Base-by-base conservation (phyloP, 2,329 filamentous ascomycete genomes). In the Hymenotorrendiella dingleyae region DNA sequence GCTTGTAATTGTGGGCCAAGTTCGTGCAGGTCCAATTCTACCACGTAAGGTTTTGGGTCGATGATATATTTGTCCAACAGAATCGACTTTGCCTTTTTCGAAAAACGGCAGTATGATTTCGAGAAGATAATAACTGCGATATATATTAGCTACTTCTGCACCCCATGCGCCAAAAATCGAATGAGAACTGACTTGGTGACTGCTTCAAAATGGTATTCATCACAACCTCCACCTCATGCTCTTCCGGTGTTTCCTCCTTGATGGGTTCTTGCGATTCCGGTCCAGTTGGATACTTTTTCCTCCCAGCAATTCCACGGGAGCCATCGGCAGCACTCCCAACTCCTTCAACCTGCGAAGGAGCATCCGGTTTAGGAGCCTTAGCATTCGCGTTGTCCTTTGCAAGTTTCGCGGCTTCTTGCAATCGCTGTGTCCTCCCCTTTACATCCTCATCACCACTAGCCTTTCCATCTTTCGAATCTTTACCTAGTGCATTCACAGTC, bases 41-140 rank as follows among this genome's bases (percentile, higher is more conserved):
- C 89, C 6, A 98, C 84, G 59, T 82, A 85, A 0, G 93, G 93
- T 9, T 78, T 67, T 0, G 93, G 93, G 1, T 79, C 76, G 60
- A 98, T 94, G 42, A 71, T 72, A 70, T 97, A 97, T 55, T 84
- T 82, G 17, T 90, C 79, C 30, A 95, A 78, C 29, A 98, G 76
- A 43, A 97, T 76, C 32, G 73, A 72, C 67, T 98, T 98, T 34
- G 93, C 93, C 54, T 80, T 81, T 61, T 81, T 84, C 39, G 89
- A 96, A 67, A 78, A 83, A 1, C 85, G 88, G 64, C 93, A 98
- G 67, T 91, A 95, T 1, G 85, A 79, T 66, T 98, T 97, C 51
- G 89, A 95, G 69, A 97, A 97, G 56, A 98, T 87, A 62, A 96
- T 86, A 47, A 97, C 88, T 93, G 52, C 21, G n/a, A 36, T 34